Evolutionary conservation across 192 early-diverging fungal genomes (phyloP).

Genomic region (Hyaloraphidium curvatum): DNA sequence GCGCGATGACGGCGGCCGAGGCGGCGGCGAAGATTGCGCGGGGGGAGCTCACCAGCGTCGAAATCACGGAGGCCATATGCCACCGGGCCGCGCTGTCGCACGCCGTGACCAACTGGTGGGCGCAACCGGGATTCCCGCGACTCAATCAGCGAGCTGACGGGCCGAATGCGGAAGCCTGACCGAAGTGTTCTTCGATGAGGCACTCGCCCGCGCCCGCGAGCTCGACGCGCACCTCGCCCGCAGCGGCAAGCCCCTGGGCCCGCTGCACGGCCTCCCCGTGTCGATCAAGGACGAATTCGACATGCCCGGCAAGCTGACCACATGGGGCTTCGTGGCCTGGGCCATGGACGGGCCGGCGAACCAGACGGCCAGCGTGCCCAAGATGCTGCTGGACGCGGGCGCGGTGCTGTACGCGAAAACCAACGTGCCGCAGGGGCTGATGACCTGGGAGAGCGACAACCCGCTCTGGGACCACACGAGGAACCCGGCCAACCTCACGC

Average conservation of each 20-base stretch:
- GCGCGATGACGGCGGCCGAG: background rate
- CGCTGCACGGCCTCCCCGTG: constrained; percentile 1
- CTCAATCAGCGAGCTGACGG: too few relatives aligned
- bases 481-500: background rate
- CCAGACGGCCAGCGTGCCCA: background rate
- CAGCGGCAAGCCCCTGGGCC: background rate
- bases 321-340: constrained; percentile 1
- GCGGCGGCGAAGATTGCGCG: background rate
- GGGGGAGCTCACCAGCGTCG: background rate
- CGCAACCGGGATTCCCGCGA: too few relatives aligned
- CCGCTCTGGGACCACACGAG: background rate
- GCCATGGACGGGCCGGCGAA: background rate
- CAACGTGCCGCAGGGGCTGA: background rate
- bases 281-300: background rate
- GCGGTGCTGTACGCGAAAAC: background rate
- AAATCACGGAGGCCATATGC: background rate
- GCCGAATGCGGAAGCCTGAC: too few relatives aligned
- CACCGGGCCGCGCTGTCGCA: background rate
- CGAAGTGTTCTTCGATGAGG: background rate
- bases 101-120: background rate
- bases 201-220: background rate
- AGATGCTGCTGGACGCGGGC: background rate
- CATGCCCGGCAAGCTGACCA: background rate
- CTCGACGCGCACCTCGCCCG: background rate
- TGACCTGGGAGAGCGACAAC: background rate